These are phyloP conservation scores for Apiospora aurea DNA, from an alignment of 2,329 filamentous ascomycete species.

Conservation along the genomic window DNA sequence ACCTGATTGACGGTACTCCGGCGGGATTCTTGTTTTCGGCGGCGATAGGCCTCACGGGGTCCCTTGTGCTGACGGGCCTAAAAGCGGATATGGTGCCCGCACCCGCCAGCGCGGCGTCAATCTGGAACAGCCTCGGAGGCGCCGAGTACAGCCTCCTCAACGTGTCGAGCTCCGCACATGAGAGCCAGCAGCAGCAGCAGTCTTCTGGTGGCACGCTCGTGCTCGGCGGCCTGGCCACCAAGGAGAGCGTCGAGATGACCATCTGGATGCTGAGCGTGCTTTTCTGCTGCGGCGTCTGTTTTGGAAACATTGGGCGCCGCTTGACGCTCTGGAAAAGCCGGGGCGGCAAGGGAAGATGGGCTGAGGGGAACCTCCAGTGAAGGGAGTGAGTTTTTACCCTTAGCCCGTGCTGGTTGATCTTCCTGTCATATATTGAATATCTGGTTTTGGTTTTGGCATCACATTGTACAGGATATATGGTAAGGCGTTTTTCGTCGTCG, in stretches of 20 bases:
- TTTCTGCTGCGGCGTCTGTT: conserved; percentile 94
- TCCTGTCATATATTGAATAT: background rate
- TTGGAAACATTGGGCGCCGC: conserved; percentile 91
- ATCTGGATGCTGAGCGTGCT: conserved; percentile 94
- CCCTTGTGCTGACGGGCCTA: conserved; percentile 74
- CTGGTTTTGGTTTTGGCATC: background rate
- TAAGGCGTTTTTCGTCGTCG: background rate
- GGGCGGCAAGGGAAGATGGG: conserved; percentile 54
- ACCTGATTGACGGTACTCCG: conserved; percentile 88
- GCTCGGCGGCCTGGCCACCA: conserved; percentile 63
- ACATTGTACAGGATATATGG: background rate
- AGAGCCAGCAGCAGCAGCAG: conserved; percentile 29
- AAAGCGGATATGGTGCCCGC: conserved; percentile 80
- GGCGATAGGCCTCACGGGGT: conserved; percentile 76
- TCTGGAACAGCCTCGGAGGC: background rate
- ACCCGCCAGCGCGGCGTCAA: conserved; percentile 54
- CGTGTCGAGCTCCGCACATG: conserved; percentile 37
- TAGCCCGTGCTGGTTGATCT: background rate
- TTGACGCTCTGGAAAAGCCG: conserved; percentile 65
- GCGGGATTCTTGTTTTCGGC: conserved; percentile 83
- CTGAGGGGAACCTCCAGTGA: conserved; percentile 28
- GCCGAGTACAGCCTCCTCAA: conserved; percentile 32
- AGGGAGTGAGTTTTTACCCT: background rate
- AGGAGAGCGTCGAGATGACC: conserved; percentile 72
- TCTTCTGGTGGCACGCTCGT: conserved; percentile 38